These are phyloP conservation scores for Periconia sp. DNA, from an alignment of 2,329 filamentous ascomycete genomes.

Conservation along the genomic window DNA sequence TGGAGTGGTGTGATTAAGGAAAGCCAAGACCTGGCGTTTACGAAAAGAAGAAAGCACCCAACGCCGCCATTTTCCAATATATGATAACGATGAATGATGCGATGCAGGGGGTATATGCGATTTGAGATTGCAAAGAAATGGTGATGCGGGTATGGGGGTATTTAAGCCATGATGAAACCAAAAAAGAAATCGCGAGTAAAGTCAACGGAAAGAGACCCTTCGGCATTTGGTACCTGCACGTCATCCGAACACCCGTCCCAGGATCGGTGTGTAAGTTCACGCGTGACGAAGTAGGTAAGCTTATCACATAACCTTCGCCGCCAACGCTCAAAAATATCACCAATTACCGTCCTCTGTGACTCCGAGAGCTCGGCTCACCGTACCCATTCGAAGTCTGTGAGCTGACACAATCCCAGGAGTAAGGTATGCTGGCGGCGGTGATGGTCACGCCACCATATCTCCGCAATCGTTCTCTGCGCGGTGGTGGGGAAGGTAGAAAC, in stretches of 20 bases:
- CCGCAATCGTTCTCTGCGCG: conserved; percentile 31
- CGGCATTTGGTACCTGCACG: no score
- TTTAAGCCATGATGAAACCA: not conserved
- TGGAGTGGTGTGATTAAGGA: no score
- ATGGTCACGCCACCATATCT: conserved; percentile 35
- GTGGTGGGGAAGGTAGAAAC: conserved; percentile 38
- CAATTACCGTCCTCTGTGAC: conserved; percentile 26
- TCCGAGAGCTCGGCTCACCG: conserved; percentile 25
- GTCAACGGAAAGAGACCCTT: not conserved
- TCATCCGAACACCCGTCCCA: no score
- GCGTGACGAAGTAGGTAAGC: not conserved
- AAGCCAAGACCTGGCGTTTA: no score
- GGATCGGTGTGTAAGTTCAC: no score
- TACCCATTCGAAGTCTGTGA: conserved; percentile 33
- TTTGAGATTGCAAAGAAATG: not conserved
- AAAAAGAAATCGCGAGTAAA: not conserved
- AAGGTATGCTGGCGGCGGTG: conserved; percentile 34
- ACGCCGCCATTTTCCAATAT: not conserved
- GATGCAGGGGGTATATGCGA: conserved; percentile 1
- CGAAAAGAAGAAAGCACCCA: no score
- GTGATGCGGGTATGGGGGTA: not conserved
- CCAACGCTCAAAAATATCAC: not conserved
- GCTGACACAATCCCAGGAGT: conserved; percentile 41
- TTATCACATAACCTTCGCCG: not conserved
- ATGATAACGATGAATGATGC: not conserved